Percentiles rank a stretch among this genome's conserved stretches.
Evolutionary conservation across 495 filamentous ascomycete genomes (phyloP).

Genomic region (Hypoxylon lenormandii): DNA sequence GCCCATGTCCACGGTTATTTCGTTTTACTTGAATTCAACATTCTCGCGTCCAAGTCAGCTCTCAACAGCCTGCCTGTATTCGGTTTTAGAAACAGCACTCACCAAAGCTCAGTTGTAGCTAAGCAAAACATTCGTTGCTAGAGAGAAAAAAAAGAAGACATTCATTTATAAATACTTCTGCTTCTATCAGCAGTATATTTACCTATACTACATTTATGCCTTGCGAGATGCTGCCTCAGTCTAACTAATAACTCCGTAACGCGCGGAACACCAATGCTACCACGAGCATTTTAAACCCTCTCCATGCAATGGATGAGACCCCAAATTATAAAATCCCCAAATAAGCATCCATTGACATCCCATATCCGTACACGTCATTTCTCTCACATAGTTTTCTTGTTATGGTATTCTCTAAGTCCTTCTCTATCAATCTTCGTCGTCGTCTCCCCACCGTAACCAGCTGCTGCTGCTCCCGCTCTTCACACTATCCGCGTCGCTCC

Average conservation of each 20-base stretch:
- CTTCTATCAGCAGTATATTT: slow-evolving; percentile 24
- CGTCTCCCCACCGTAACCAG: slow-evolving; percentile 50
- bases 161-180: slow-evolving; percentile 16
- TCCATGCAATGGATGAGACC: slow-evolving; percentile 4
- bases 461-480: slow-evolving; percentile 43
- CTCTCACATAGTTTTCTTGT: slow-evolving; percentile 45
- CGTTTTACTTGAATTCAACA: slow-evolving; percentile 41
- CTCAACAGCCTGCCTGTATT: slow-evolving; percentile 32
- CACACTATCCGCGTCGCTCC: slow-evolving; percentile 51
- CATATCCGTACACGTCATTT: slow-evolving; percentile 39
- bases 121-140: slow-evolving; percentile 16
- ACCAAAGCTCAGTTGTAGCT: slow-evolving; percentile 10
- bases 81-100: slow-evolving; percentile 7
- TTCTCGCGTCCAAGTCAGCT: slow-evolving; percentile 31
- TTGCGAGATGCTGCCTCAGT: slow-evolving; percentile 26
- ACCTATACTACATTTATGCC: slow-evolving; percentile 7
- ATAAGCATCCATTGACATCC: slow-evolving; percentile 20
- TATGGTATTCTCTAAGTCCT: background rate
- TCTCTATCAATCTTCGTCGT: slow-evolving; percentile 28
- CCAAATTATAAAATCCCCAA: slow-evolving; percentile 19
- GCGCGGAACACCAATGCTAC: slow-evolving; percentile 46
- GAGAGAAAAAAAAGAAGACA: too few species aligned
- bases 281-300: slow-evolving; percentile 15
- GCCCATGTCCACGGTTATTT: background rate
- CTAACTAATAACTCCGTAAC: slow-evolving; percentile 31